Evolutionary conservation across 202 grass and related monocot species (phyloP), one percentile per base, ranked within the genome.

Genomic region (Carex arenaria): DNA sequence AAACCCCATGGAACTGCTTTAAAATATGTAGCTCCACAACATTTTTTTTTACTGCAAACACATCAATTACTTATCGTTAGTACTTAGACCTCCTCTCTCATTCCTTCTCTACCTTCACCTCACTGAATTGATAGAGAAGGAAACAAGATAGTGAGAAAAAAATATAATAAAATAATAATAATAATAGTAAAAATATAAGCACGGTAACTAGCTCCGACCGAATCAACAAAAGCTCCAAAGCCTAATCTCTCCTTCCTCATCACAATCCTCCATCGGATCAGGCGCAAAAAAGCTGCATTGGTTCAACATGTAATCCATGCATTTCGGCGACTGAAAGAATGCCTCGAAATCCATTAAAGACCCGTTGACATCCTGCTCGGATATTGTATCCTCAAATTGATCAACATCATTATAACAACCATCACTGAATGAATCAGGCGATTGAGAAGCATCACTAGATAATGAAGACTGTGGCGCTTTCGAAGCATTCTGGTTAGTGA

Each of bases 271-370:
- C 83, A 85, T 65, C 51, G 87, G 92, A 59, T 63, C 59, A 80
- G 87, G 90, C 18, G 87, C 64, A 54, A 97, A 97, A 85, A 97
- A 97, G 75, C 75, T 88, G 85, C 87, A 90, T 5, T 90, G 83
- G 84, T 88, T 91, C 85, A 97, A 86, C 89, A 92, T 94, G 85
- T 92, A 93, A 61, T 94, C 94, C 90, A 94, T 93, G 90, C 92
- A 97, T 91, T 91, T 97, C 63, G 94, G 90, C 64, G 94, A 97
- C 89, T 87, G 94, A 91, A 97, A 94, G 86, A 94, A 94, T 32
- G 90, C 89, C 17, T 97, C 94, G 55, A 94, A 64, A 85, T 97
- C 92, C 10, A 85, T 83, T 53, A 94, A 88, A 20, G 76, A 89
- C 34, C 74, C 54, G 57, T 93, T 89, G 53, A 88, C 57, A 79